Evolutionary conservation across 2,329 filamentous ascomycete genomes (phyloP), one percentile per base, ranked within the genome.

Genomic region (Chalaropsis thielavioides): DNA sequence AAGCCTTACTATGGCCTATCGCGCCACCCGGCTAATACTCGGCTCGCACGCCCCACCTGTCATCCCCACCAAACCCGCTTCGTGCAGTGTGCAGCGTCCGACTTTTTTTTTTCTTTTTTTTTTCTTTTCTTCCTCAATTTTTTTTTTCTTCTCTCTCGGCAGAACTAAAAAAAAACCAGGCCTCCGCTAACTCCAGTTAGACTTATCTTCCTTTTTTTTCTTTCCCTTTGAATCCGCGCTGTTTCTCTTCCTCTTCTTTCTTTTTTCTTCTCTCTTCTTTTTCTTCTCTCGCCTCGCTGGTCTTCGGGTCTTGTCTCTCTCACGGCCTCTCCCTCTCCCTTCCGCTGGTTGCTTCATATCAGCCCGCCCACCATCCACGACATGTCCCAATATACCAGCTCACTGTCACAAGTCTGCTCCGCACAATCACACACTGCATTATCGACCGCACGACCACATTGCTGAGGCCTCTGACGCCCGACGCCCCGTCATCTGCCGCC

Each of bases 371-470:
- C 46, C 24, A 51, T 51, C 43, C 65, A 40, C 65, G 65, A 63
- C 59, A 66, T 66, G 65, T 66, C 54, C 65, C 49, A 66, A 66
- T 59, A 38, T 38, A 49, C 27, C 56, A 63, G 54, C 65, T 44
- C 65, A 58, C 41, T 61, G 22, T 64, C 61, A 31, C 43, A 19
- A 64, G 61, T 66, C 61, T 63, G 65, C 65, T 66, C 31, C 35
- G 49, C 65, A 66, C 64, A 66, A 66, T 44, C 22, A n/a, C 40
- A n/a, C 41, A 40, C 43, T 61, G 56, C 54, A 61, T 66, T 66
- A 64, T 35, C 61, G 38, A 22, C 24, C 27, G 51, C 58, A 61
- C 65, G 61, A 58, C 61, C 61, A 54, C 13, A 61, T 54, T 66
- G 54, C 54, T 66, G 65, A 66, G 65, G 17, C 15, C 11, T 46